Conservation (phyloP, 495 filamentous ascomycete genomes). For the Aspergillus nanangensis region DNA sequence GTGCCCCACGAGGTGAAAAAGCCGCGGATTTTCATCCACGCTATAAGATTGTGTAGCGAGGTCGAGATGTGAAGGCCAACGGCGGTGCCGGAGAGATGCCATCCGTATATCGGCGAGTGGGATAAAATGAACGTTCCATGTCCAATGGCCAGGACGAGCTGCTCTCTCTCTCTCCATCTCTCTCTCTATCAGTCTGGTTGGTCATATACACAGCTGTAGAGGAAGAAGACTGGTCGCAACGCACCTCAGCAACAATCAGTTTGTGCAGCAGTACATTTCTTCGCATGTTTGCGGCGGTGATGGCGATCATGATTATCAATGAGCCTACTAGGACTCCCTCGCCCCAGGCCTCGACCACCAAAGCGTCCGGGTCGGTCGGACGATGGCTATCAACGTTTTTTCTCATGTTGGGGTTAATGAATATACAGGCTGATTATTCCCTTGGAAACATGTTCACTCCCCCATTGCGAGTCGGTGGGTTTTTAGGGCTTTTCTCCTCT, state of each 20-base stretch:
- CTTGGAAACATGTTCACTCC: too few relatives aligned
- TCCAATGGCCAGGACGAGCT: conserved; percentile 10
- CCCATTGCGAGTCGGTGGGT: too few relatives aligned
- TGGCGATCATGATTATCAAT: neutral
- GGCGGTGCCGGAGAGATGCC: conserved; percentile 27
- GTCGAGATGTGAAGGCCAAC: conserved; percentile 25
- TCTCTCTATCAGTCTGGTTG: too few relatives aligned
- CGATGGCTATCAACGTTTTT: too few relatives aligned
- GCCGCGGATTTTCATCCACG: conserved; percentile 29
- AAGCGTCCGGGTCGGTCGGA: neutral
- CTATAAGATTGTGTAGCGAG: conserved; percentile 29
- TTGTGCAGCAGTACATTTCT: neutral
- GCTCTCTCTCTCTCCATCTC: too few relatives aligned
- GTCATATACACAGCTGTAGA: neutral
- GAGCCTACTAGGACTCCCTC: neutral
- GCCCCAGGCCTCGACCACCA: neutral
- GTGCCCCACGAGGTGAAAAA: conserved; percentile 19
- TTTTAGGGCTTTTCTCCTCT: too few relatives aligned
- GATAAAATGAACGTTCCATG: conserved; percentile 29
- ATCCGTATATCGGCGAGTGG: conserved; percentile 19
- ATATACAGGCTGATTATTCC: too few relatives aligned
- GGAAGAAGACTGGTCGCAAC: neutral
- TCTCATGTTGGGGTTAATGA: too few relatives aligned
- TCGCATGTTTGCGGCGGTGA: neutral
- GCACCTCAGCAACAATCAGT: neutral